Base-by-base conservation (phyloP, 129 eudicot genomes). In the Solidago caesia region DNA sequence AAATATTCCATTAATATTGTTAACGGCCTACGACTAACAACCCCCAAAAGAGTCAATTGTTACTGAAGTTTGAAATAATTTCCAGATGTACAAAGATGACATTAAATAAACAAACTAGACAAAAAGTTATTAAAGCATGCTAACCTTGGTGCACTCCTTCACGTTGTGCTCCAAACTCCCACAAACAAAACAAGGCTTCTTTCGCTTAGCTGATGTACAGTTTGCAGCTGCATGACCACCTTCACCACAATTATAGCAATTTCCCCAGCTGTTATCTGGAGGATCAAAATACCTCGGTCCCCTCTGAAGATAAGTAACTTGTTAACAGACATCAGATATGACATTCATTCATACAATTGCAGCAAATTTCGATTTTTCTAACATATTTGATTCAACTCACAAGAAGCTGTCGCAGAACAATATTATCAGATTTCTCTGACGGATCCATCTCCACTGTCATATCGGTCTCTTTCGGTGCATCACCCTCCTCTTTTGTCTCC, bases 251-350 rank as follows among this genome's bases (percentile, higher is more conserved):
- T 94, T 94, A 73, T 82, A 94, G 91, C 99, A 94, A 78, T 91
- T 81, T 73, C 96, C 97, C 99, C 99, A 91, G 55, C 90, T 84
- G 79, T 78, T 90, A 81, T 94, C 99, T 33, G 96, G 94, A 73
- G 96, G 97, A 83, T 94, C 99, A 79, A 94, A 94, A 83, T 94
- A 94, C 78, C 99, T 88, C 4, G 99, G 99, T n/a, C 99, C 97
- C 68, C 99, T 81, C 99, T 94, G 89, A 52, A 81, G 68, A 74
- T 71, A 46, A 75, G 76, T 46, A 87, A 77, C 58, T 39, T 12
- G 42, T 72, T 70, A 78, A 77, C 68, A 82, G 21, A 76, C 5
- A 77, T 71, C 60, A 81, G 62, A 75, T 29, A 44, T 41, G 53
- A 81, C 65, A 85, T 9, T 46, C 61, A 79, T 77, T 67, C 47